These are phyloP conservation scores for Colletotrichum camelliae DNA, from an alignment of 2,329 filamentous ascomycete species.

Conservation along the genomic window DNA sequence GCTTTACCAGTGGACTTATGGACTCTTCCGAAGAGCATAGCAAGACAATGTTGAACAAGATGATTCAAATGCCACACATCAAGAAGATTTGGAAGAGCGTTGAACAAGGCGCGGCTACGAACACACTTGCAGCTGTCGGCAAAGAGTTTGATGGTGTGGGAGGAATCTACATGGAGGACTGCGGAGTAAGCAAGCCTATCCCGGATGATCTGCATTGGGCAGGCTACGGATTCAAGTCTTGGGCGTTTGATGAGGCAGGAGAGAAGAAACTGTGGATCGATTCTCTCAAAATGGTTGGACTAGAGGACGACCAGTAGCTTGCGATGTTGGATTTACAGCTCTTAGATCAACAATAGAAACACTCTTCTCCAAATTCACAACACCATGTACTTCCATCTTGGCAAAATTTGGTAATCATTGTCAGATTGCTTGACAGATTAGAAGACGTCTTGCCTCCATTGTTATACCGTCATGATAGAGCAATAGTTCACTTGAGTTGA, in stretches of 20 bases:
- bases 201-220: neutral
- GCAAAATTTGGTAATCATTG: neutral
- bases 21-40: neutral
- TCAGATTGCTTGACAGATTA: accelerated
- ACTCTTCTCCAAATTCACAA: neutral
- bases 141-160: neutral
- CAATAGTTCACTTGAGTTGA: neutral
- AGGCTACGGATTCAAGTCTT: neutral
- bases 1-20: neutral
- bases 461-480: neutral
- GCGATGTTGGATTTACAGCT: accelerated
- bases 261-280: neutral
- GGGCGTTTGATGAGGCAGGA: neutral
- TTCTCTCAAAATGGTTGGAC: neutral
- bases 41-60: neutral
- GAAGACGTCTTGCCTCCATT: neutral
- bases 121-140: neutral
- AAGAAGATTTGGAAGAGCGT: neutral
- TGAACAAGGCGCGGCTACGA: neutral
- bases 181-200: neutral
- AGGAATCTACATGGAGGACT: neutral
- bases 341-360: neutral
- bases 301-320: neutral
- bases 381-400: neutral
- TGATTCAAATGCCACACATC: neutral